Evolutionary conservation across 345 rosid genomes (phyloP).

Genomic region (Raphanus raphanistrum): DNA sequence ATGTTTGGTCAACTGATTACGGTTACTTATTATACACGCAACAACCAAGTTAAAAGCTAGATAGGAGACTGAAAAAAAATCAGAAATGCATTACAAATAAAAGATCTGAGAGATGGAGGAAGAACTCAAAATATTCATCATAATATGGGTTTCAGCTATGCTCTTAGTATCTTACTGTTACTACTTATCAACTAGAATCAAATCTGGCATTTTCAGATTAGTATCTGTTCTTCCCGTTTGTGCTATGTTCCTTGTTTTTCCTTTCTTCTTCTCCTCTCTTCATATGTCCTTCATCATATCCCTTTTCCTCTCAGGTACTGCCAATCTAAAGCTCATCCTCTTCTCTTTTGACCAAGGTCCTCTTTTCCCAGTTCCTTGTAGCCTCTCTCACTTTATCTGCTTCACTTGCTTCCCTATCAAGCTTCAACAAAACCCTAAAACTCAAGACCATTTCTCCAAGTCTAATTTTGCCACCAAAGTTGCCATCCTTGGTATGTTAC

Average conservation of each 20-base stretch:
- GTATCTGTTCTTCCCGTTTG: conserved; percentile 43
- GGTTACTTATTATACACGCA: neutral
- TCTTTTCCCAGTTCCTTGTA: conserved; percentile 30
- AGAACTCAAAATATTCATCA: neutral
- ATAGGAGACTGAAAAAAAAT: neutral
- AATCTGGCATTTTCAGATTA: neutral
- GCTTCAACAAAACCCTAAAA: neutral
- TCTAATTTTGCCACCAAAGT: conserved; percentile 40
- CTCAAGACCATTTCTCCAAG: conserved; percentile 15
- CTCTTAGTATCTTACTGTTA: neutral
- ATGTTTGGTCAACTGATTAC: neutral
- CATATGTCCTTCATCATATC: conserved; percentile 36
- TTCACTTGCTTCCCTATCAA: conserved; percentile 36
- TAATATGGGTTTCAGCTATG: neutral
- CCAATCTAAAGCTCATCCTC: conserved; percentile 51
- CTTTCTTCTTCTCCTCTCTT: conserved; percentile 41
- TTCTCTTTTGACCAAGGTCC: conserved; percentile 52
- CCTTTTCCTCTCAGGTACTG: conserved; percentile 49
- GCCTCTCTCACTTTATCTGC: conserved; percentile 39
- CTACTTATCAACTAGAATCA: neutral
- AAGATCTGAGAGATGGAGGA: neutral
- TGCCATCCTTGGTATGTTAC: conserved; percentile 37
- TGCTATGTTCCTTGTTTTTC: conserved; percentile 45
- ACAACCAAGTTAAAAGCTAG: neutral
- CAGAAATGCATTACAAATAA: neutral